A percentile compares a stretch with the other conserved stretches of the same genome.
These are phyloP conservation scores for Cyathus striatus DNA, from an alignment of 768 basidiomycete species.

Conservation along the genomic window DNA sequence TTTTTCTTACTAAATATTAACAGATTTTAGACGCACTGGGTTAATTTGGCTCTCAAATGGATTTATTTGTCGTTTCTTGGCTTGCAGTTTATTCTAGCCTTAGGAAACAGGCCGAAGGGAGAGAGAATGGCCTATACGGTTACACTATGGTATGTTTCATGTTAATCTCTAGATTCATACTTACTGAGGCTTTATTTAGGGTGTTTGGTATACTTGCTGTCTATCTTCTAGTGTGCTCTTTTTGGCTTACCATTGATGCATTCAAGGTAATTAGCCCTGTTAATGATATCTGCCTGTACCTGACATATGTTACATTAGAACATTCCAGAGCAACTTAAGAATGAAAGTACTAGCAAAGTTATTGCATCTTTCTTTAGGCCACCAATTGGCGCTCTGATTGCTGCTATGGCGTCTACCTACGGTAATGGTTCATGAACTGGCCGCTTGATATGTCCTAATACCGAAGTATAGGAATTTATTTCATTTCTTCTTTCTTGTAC, in stretches of 20 bases:
- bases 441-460: too few species aligned
- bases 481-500: constrained; percentile 83
- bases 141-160: constrained; percentile 60
- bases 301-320: constrained; percentile 25
- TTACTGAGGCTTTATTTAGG: constrained; percentile 28
- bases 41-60: constrained; percentile 82
- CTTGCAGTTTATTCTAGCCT: constrained; percentile 60
- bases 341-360: constrained; percentile 43
- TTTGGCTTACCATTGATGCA: constrained; percentile 76
- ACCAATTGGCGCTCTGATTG: constrained; percentile 76
- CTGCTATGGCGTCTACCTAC: constrained; percentile 85
- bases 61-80: constrained; percentile 82
- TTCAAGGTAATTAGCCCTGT: constrained; percentile 71
- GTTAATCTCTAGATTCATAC: not conserved
- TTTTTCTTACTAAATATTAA: not conserved
- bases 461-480: constrained; percentile 65
- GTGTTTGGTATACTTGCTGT: constrained; percentile 80
- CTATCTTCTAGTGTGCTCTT: constrained; percentile 85
- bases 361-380: constrained; percentile 64
- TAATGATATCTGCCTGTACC: not conserved
- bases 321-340: constrained; percentile 46
- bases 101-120: constrained; percentile 84
- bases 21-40: constrained; percentile 72
- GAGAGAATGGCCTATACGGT: constrained; percentile 68
- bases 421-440: too few species aligned